Conservation (phyloP, 805 yeast species). For the Sungouiozyma intestinalis region DNA sequence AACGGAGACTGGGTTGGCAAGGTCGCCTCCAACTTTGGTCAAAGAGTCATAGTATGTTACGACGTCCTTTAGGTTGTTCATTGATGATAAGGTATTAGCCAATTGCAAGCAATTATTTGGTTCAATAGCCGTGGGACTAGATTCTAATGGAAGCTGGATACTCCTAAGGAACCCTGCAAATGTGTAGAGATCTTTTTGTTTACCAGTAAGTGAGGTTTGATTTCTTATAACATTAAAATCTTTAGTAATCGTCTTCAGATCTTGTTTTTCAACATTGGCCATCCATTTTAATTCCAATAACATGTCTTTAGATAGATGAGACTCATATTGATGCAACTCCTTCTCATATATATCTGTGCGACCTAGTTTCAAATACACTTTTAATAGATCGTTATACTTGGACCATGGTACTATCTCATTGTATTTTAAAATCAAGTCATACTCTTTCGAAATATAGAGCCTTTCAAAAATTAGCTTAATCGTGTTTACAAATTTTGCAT, state of each 20-base stretch:
- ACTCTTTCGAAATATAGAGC: slow-evolving; percentile 12
- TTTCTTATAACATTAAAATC: slow-evolving; percentile 11
- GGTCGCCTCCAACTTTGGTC: background rate
- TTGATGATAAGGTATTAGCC: slow-evolving; percentile 19
- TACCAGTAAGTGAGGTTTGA: background rate
- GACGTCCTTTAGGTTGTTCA: slow-evolving; percentile 10
- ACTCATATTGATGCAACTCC: slow-evolving; percentile 12
- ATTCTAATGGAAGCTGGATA: background rate
- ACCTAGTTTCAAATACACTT: slow-evolving; percentile 19
- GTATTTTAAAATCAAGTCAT: slow-evolving; percentile 11
- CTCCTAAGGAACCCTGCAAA: too few relatives aligned
- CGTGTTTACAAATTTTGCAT: slow-evolving; percentile 19
- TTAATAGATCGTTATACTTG: slow-evolving; percentile 16
- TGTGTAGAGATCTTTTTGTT: slow-evolving; percentile 8
- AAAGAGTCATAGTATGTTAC: slow-evolving; percentile 11
- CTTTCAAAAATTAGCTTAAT: slow-evolving; percentile 15
- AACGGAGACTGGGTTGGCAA: background rate
- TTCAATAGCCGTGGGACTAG: background rate
- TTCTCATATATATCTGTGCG: slow-evolving; percentile 12
- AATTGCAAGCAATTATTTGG: slow-evolving; percentile 22
- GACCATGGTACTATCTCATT: slow-evolving; percentile 21
- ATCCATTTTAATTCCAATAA: slow-evolving; percentile 14
- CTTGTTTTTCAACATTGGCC: slow-evolving; percentile 3
- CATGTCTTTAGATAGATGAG: slow-evolving; percentile 8
- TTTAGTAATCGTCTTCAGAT: slow-evolving; percentile 8